A percentile compares a stretch with the other conserved stretches of the same genome.
phyloP scores from a whole-genome alignment of 768 basidiomycete genomes.

The Boletus bicolor region DNA sequence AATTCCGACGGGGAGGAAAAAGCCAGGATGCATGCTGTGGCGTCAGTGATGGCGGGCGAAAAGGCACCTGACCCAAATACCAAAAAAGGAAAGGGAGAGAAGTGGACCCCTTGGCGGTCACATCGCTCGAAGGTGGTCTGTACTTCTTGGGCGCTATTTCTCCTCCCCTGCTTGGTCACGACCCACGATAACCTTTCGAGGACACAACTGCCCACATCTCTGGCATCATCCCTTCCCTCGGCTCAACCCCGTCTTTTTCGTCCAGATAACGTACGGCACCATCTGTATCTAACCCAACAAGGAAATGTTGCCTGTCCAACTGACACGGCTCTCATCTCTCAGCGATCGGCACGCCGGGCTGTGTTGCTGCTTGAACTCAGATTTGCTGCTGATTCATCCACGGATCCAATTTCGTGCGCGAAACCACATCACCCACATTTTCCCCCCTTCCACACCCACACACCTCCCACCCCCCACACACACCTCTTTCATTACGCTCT shows the following conservation, averaged over 20 bases:
- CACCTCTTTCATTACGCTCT: constrained; percentile 11
- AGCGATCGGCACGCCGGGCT: constrained; percentile 31
- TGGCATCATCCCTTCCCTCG: constrained; percentile 12
- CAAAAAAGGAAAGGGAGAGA: constrained; percentile 18
- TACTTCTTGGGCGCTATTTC: constrained; percentile 27
- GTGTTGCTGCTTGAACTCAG: constrained; percentile 21
- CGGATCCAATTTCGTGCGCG: constrained; percentile 8
- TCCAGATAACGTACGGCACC: constrained; percentile 31
- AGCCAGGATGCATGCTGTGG: constrained; percentile 34
- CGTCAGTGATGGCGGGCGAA: constrained; percentile 35
- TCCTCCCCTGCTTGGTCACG: constrained; percentile 14
- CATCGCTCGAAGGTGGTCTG: constrained; percentile 29
- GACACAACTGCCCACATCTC: constrained; percentile 26
- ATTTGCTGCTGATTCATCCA: constrained; percentile 24
- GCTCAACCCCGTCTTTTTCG: constrained; percentile 15
- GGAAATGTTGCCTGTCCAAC: constrained; percentile 32
- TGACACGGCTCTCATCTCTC: constrained; percentile 28
- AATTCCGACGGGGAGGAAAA: constrained; percentile 27
- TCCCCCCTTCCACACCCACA: too few relatives aligned
- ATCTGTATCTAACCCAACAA: constrained; percentile 29
- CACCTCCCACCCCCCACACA: constrained; percentile 2
- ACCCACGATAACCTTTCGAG: constrained; percentile 35
- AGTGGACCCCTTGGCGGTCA: constrained; percentile 28
- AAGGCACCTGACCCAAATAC: constrained; percentile 27
- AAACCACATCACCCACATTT: constrained; percentile 1